Percentiles rank a stretch among this genome's conserved stretches.
phyloP scores from a whole-genome alignment of 1,284 basidiomycete genomes.

The Ganoderma sinense region DNA sequence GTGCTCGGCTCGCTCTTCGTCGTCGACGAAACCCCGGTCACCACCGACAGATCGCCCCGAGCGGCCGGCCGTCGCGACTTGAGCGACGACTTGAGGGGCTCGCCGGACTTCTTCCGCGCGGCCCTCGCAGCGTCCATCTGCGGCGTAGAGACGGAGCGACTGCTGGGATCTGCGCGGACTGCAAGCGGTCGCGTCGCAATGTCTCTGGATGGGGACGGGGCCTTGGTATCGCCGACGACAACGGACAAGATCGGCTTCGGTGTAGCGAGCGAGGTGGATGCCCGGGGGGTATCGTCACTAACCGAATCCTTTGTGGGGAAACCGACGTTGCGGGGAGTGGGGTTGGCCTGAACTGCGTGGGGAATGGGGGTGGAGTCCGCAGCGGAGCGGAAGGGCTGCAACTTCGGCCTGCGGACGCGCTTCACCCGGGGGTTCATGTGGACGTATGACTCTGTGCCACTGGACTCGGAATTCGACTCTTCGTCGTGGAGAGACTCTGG shows the following conservation, averaged over 20 bases:
- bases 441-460: conserved; percentile 39
- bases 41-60: conserved; percentile 56
- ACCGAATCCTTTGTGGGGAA: conserved; percentile 20
- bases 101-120: conserved; percentile 88
- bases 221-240: neutral
- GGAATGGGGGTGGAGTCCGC: conserved; percentile 53
- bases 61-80: conserved; percentile 68
- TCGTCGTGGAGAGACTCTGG: conserved; percentile 13
- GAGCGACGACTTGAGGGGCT: conserved; percentile 91
- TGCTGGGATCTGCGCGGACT: conserved; percentile 15
- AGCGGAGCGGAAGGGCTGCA: conserved; percentile 44
- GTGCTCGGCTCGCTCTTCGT: conserved; percentile 69
- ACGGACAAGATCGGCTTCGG: conserved; percentile 16
- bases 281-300: conserved; percentile 29
- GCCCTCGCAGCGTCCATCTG: conserved; percentile 19
- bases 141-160: conserved; percentile 22
- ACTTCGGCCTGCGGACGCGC: conserved; percentile 40
- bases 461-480: conserved; percentile 36
- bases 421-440: conserved; percentile 38
- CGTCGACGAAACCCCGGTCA: conserved; percentile 51
- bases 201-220: neutral
- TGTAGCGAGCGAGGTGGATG: conserved; percentile 23
- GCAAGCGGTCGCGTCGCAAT: neutral
- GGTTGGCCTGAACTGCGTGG: conserved; percentile 41
- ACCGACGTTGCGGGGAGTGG: conserved; percentile 21